A percentile compares a stretch with the other conserved stretches of the same genome.
These are phyloP conservation scores for Auriscalpium vulgare DNA, from an alignment of 768 basidiomycete genomes.

Conservation along the genomic window DNA sequence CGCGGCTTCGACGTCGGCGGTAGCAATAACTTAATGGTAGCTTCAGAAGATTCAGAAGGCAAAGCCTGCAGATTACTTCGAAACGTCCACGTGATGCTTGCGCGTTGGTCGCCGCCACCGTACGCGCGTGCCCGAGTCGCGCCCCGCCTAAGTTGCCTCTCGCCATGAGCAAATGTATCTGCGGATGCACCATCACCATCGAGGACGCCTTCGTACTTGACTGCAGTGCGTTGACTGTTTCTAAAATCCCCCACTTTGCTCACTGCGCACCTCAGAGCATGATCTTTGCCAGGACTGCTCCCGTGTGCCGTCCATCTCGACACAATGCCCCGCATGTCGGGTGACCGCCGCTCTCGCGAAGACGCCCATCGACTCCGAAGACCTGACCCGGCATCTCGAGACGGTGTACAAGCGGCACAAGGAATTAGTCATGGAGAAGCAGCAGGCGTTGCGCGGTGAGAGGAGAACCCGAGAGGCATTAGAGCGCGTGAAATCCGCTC, in stretches of 20 bases:
- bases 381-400: not conserved
- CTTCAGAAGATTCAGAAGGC: too few species aligned
- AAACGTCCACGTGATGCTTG: too few species aligned
- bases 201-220: constrained; percentile 1
- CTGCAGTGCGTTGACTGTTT: not conserved
- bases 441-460: not conserved
- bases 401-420: not conserved
- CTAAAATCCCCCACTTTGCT: not conserved
- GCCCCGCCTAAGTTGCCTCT: not conserved
- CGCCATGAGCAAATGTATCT: not conserved
- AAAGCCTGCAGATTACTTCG: too few species aligned
- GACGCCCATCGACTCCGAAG: not conserved
- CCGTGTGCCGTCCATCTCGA: not conserved
- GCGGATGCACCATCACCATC: not conserved
- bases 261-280: not conserved
- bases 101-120: too few species aligned
- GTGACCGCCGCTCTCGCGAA: not conserved
- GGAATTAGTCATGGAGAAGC: not conserved
- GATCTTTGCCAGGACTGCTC: constrained; percentile 1
- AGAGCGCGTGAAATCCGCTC: not conserved
- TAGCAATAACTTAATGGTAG: too few species aligned
- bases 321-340: not conserved
- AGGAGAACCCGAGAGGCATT: not conserved
- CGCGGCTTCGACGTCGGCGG: too few species aligned
- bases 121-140: too few species aligned